phyloP scores from a whole-genome alignment of 2,329 filamentous ascomycete species.

The Xylariaceae sp. region DNA sequence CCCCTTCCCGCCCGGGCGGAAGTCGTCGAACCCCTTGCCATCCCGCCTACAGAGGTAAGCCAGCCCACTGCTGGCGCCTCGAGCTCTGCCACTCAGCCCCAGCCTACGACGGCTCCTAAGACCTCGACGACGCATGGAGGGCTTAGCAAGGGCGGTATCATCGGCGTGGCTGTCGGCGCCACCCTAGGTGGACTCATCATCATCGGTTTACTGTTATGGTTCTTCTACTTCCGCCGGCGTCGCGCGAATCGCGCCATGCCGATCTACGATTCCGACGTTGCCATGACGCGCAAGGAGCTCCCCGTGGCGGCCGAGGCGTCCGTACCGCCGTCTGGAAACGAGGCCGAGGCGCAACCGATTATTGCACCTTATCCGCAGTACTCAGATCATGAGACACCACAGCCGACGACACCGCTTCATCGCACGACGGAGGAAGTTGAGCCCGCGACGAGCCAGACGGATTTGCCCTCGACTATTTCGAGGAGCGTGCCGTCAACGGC shows the following conservation, averaged over 20 bases:
- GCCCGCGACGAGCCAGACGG: conserved; percentile 14
- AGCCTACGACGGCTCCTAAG: not conserved
- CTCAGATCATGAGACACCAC: conserved; percentile 26
- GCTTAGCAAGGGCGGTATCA: conserved; percentile 14
- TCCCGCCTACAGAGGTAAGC: not conserved
- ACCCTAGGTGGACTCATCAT: conserved; percentile 35
- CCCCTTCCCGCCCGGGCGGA: not conserved
- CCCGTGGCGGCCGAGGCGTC: conserved; percentile 18
- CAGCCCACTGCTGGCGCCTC: not conserved
- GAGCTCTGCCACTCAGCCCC: not conserved
- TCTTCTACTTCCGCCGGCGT: conserved; percentile 40
- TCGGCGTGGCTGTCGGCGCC: conserved; percentile 29
- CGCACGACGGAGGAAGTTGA: not conserved
- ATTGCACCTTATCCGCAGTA: conserved; percentile 32
- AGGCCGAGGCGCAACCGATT: conserved; percentile 14
- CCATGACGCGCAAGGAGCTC: conserved; percentile 37
- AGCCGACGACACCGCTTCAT: conserved; percentile 8
- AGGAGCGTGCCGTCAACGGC: conserved; percentile 9
- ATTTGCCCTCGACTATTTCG: conserved; percentile 5
- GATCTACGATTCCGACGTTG: conserved; percentile 26
- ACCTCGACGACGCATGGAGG: not conserved
- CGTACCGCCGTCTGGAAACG: conserved; percentile 19
- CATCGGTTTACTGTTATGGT: conserved; percentile 39
- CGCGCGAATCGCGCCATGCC: conserved; percentile 27
- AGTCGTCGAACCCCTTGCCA: not conserved